Evolutionary conservation across 2,329 filamentous ascomycete genomes (phyloP), one percentile per base, ranked within the genome.

Genomic region (Pseudogymnoascus sp.): DNA sequence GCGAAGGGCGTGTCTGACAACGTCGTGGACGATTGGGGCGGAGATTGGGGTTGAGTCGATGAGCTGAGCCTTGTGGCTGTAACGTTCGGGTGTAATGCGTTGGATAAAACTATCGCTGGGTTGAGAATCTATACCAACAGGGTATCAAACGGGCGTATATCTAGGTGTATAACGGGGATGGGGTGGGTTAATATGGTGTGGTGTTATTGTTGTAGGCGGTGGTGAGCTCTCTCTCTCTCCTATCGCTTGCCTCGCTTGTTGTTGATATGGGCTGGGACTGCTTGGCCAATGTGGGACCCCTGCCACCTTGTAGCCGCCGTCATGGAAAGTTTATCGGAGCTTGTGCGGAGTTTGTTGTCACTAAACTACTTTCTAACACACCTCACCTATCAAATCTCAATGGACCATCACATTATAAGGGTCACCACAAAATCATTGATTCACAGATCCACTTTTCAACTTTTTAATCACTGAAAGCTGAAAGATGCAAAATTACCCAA

Each of bases 1-100:
- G 73, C 68, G 67, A 77, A 74, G 71, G 73, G 76, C 69, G 70
- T 72, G 67, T 74, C 72, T 71, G 77, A 80, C 79, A 80, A 77
- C 75, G 75, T 81, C 78, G 73, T 71, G 67, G 69, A 67, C 68
- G 65, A 67, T 40, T 40, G 50, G 41, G 41, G 58, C n/a, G 33
- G 57, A 59, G 59, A 59, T 44, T 15, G 15, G 17, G 59, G 13
- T 47, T 35, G 31, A 17, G 33, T n/a, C 21, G 57, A 10, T n/a
- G 15, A 17, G 39, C 11, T 44, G 37, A 21, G 35, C 59, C 37
- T 44, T 24, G 35, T 21, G 59, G 59, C 41, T 31, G 41, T 9
- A 7, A 24, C 29, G 6, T 9, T 10, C 39, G 26, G 26, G 31
- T n/a, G 39, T 17, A 31, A 31, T 50, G 44, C 3, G 13, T 15